Percentiles rank a stretch among this genome's conserved stretches.
Evolutionary conservation across 257 asterid genomes (phyloP).

Genomic region (Nicotiana paniculata): DNA sequence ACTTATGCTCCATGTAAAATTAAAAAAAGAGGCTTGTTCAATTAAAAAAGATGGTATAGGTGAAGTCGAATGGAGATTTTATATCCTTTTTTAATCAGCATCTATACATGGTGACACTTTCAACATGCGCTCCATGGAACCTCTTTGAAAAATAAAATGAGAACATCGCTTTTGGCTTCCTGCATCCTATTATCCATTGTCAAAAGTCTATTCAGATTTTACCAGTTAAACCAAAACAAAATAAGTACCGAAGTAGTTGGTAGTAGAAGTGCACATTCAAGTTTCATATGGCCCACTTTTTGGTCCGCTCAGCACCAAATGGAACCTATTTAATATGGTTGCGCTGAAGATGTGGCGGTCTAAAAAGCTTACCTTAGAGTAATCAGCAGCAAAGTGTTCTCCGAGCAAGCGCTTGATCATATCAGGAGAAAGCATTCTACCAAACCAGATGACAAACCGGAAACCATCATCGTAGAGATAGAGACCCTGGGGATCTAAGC

Average conservation of each 20-base stretch:
- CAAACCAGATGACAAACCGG: constrained; percentile 88
- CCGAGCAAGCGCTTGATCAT: constrained; percentile 66
- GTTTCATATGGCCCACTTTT: background rate
- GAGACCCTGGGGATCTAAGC: constrained; percentile 85
- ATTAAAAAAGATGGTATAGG: background rate
- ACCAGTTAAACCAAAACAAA: background rate
- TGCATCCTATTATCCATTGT: background rate
- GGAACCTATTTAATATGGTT: background rate
- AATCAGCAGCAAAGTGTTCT: constrained; percentile 65
- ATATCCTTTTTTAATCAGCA: background rate
- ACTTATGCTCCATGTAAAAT: background rate
- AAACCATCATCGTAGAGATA: constrained; percentile 89
- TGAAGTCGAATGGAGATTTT: background rate
- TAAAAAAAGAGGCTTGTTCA: background rate
- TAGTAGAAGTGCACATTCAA: background rate
- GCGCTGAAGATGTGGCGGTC: background rate
- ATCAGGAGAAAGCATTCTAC: constrained; percentile 76
- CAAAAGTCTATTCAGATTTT: background rate
- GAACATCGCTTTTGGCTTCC: background rate
- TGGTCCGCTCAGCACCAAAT: background rate
- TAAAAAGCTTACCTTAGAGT: constrained; percentile 53
- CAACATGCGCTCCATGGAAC: background rate
- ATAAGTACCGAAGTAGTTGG: background rate
- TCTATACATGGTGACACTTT: background rate
- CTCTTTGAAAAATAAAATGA: background rate